A percentile compares a stretch with the other conserved stretches of the same genome.
phyloP scores from a whole-genome alignment of 192 early-diverging fungal species.

The Entophlyctis luteolus region DNA sequence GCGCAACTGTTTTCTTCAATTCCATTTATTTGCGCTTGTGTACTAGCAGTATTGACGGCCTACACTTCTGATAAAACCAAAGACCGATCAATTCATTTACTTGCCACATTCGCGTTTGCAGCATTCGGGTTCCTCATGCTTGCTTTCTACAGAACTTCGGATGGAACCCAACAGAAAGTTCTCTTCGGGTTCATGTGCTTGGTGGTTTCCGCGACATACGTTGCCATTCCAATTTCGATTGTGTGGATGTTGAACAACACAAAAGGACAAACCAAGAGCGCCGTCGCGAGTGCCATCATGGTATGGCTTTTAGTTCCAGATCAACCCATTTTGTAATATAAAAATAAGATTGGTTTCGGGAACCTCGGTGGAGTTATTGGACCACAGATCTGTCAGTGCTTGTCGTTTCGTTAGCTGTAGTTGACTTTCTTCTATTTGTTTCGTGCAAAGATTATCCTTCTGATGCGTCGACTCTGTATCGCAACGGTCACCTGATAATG shows the following conservation, averaged over 20 bases:
- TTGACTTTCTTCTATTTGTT: not conserved
- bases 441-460: not conserved
- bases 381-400: conserved; percentile 8
- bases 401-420: not conserved
- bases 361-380: conserved; percentile 14
- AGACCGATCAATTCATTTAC: conserved; percentile 22
- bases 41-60: conserved; percentile 10
- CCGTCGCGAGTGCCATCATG: conserved; percentile 23
- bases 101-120: not conserved
- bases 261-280: not conserved
- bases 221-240: conserved; percentile 15
- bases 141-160: conserved; percentile 20
- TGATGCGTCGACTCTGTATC: not conserved
- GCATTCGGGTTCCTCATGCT: conserved; percentile 19
- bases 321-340: not conserved
- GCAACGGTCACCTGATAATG: not conserved
- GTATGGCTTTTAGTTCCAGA: not conserved
- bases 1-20: conserved; percentile 32
- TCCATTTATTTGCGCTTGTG: conserved; percentile 25
- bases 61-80: conserved; percentile 23
- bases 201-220: conserved; percentile 14
- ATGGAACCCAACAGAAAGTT: conserved; percentile 5
- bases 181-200: conserved; percentile 6
- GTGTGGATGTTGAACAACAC: conserved; percentile 31
- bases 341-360: not conserved